Evolutionary conservation across 1,139 yeast genomes (phyloP), one percentile per base, ranked within the genome.

Genomic region (Sugiyamaella pinicola): DNA sequence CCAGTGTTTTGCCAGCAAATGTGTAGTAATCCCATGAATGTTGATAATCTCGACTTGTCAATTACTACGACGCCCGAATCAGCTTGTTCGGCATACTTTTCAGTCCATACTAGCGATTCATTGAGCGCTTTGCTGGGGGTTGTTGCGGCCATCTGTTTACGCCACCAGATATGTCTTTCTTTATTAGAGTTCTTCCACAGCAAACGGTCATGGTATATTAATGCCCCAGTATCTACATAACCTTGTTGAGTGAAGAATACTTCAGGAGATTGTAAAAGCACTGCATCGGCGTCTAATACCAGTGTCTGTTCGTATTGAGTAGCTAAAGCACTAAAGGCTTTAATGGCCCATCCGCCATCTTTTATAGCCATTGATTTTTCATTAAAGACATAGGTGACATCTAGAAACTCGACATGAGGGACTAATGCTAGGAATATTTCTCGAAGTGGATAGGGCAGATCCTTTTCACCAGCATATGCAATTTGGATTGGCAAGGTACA

Each of bases 311-410:
- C 45, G 24, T 26, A 49, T 24, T 37, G 26, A 4, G 39, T 34
- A 2, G 45, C 53, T 8, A 49, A 31, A 13, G 43, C 49, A 15
- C 40, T 24, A 29, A 49, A 49, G 2, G 53, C 22, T 42, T 44
- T 49, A 8, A 46, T 19, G n/a, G 53, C 53, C 40, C 40, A 49
- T 21, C 47, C 46, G 17, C 49, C 49, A 15, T 35, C 40, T 19
- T 29, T 15, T 21, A 46, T 22, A 12, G 35, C 19, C 37, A 38
- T 46, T 12, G 33, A 17, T n/a, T 46, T 35, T 2, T 46, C 49
- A 15, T 46, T 22, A 13, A 44, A 37, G 7, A 26, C 40, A 31
- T 24, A 34, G 12, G 35, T 40, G 12, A 47, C 13, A n/a, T 47
- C 49, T 2, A 38, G 4, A 40, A 39, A 40, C 31, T 40, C 46